Base-by-base conservation (phyloP, 2,329 filamentous ascomycete genomes). In the Tolypocladium paradoxum region DNA sequence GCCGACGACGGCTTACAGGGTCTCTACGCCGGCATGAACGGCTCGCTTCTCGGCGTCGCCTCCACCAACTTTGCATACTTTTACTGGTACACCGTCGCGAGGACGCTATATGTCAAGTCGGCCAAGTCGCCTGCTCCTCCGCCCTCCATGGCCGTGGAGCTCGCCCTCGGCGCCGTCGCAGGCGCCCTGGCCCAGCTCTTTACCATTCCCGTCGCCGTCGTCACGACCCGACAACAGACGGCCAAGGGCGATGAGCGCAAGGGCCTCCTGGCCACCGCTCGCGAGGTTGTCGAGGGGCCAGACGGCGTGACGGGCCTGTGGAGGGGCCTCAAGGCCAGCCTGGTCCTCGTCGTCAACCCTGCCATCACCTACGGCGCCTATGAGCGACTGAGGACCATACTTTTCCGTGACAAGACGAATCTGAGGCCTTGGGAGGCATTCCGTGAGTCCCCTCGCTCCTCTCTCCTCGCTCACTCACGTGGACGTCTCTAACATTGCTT, bases 51-150 rank as follows among this genome's bases (percentile, higher is more conserved):
- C 50, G 93, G 93, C 52, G 93, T 99, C 36, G 92, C 90, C 1
- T 96, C 91, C 29, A 97, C 92, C 51, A 99, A 99, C 71, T 99
- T 99, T 68, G 93, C 93, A 63, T 99, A 99, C 73, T 99, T 99
- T 69, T 99, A 99, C 75, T 97, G 92, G 91, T 97, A 97, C 69
- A 92, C 90, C 6, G 73, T 93, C 31, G 89, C 96, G 34, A 84
- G 93, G 57, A 83, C 83, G 18, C 70, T 96, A 22, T 97, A 97
- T 68, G 71, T 88, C 60, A 80, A 79, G 59, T 73, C 81, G 40
- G 68, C 77, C 56, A 80, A 79, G 60, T 67, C 66, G 18, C 60
- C 67, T 4, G 61, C 66, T 6, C 65, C 64, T 4, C 66, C 85
- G 29, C 89, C 90, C 2, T 85, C 88, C 22, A 97, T 91, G 0